A percentile compares a stretch with the other conserved stretches of the same genome.
These are phyloP conservation scores for Sporothrix globosa DNA, from an alignment of 2,329 filamentous ascomycete genomes.

Conservation along the genomic window DNA sequence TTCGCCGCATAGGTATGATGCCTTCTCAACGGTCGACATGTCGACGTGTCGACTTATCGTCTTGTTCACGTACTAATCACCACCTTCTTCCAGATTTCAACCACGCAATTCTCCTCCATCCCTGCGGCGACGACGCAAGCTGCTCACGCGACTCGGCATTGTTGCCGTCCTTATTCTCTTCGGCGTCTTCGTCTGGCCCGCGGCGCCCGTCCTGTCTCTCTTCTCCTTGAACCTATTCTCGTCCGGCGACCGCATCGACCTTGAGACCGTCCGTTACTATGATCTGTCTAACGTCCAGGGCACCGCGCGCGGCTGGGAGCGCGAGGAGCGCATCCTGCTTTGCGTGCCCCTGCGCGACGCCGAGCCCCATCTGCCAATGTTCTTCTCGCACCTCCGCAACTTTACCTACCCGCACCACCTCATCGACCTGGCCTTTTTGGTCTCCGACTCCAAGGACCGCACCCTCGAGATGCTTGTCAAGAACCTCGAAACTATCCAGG, in stretches of 20 bases:
- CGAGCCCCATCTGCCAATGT: slow-evolving; percentile 90
- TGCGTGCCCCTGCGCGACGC: slow-evolving; percentile 95
- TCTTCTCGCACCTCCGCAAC: slow-evolving; percentile 96
- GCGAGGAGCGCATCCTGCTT: slow-evolving; percentile 90
- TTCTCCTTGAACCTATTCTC: slow-evolving; percentile 72
- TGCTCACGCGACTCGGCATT: slow-evolving; percentile 69
- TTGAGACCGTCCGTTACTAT: slow-evolving; percentile 97
- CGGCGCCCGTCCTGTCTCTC: slow-evolving; percentile 62
- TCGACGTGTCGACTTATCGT: not conserved
- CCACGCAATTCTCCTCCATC: slow-evolving; percentile 75
- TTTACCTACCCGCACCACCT: slow-evolving; percentile 96
- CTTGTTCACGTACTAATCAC: not conserved
- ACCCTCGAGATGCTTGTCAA: slow-evolving; percentile 77
- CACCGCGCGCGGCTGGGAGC: slow-evolving; percentile 90
- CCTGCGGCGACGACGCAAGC: slow-evolving; percentile 70
- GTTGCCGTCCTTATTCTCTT: slow-evolving; percentile 64
- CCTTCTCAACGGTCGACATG: not conserved
- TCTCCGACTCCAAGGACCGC: slow-evolving; percentile 94
- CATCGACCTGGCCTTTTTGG: slow-evolving; percentile 93
- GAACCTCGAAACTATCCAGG: slow-evolving; percentile 78
- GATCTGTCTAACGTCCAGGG: slow-evolving; percentile 91
- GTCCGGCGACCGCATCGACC: slow-evolving; percentile 69
- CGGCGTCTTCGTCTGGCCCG: slow-evolving; percentile 75
- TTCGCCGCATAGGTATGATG: slow-evolving; percentile 78
- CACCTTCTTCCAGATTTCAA: slow-evolving; percentile 67